Base-by-base conservation (phyloP, 169 alveolate species). In the Cryptosporidium bovis region DNA sequence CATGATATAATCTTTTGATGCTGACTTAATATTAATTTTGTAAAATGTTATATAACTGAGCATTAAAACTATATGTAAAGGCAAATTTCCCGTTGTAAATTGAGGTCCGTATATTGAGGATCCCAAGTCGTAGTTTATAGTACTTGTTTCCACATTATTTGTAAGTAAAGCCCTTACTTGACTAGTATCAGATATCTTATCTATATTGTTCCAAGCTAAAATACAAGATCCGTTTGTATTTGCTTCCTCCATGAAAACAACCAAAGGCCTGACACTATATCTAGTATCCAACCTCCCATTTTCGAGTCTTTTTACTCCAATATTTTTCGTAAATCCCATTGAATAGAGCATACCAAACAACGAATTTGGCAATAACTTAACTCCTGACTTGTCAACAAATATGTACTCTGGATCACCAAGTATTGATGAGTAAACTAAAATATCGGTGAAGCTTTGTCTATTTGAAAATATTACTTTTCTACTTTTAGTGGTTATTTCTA, bases 201-300 rank as follows among this genome's bases (percentile, higher is more conserved):
- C 64, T 20, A 16, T 55, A 3, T 34, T 40, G 27, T 18, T 60
- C 87, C 87, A 77, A 20, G 58, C 64, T 10, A 77, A 56, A 34
- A 77, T 62, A 24, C 87, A 77, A 24, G 87, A 56, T n/a, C 87
- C 87, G 40, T 77, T 77, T n/a, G 87, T 77, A 12, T 62, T 77
- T 6, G 62, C 87, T 27, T 77, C 87, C 27, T 77, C 87, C 87
- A 77, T 77, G 64, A 77, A 77, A 40, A 77, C 50, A 6, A 77
- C 77, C 15, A 77, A 27, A 8, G 69, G 69, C 12, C 65, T 51
- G 10, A 77, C 16, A 27, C 69, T 60, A 36, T 40, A 40, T n/a
- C 2, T 29, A 16, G 65, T 12, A 4, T 77, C 64, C 8, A 69
- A 55, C 29, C 51, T 69, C n/a, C 55, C 56, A 8, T 40, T 40